A percentile compares a stretch with the other conserved stretches of the same genome.
phyloP scores from a whole-genome alignment of 805 yeast species.

The Wickerhamomyces bovis region DNA sequence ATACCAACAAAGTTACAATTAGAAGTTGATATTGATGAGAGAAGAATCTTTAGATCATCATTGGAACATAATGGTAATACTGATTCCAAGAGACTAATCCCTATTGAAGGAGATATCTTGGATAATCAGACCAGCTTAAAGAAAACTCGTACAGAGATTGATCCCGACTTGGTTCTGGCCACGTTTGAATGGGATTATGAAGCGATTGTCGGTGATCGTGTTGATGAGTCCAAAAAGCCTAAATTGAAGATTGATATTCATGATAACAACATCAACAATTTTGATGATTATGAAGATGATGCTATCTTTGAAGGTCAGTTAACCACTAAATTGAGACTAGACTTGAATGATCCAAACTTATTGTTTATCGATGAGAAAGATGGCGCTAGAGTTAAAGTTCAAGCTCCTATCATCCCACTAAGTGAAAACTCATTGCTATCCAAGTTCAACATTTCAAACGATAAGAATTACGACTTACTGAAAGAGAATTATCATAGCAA shows the following conservation, averaged over 20 bases:
- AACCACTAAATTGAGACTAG: slow-evolving; percentile 44
- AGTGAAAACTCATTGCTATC: slow-evolving; percentile 47
- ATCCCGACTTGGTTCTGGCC: slow-evolving; percentile 56
- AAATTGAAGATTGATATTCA: slow-evolving; percentile 3
- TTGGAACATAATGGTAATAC: slow-evolving; percentile 10
- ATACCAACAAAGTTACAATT: slow-evolving; percentile 54
- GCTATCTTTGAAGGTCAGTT: slow-evolving; percentile 67
- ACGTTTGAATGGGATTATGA: slow-evolving; percentile 79
- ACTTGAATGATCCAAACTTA: slow-evolving; percentile 83
- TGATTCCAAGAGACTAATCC: slow-evolving; percentile 12
- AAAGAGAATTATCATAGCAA: slow-evolving; percentile 85
- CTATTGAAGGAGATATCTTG: slow-evolving; percentile 11
- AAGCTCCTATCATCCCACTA: slow-evolving; percentile 36
- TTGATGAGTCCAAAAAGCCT: slow-evolving; percentile 1
- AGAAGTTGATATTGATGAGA: slow-evolving; percentile 59
- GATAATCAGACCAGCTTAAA: slow-evolving; percentile 11
- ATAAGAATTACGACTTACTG: slow-evolving; percentile 73
- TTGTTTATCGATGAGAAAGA: slow-evolving; percentile 50
- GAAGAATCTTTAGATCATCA: slow-evolving; percentile 41
- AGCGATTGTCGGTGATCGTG: slow-evolving; percentile 43
- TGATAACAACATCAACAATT: slow-evolving; percentile 6
- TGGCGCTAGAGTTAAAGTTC: slow-evolving; percentile 9
- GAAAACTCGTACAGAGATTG: slow-evolving; percentile 10
- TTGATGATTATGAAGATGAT: slow-evolving; percentile 55
- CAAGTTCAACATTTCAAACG: slow-evolving; percentile 84